Percentiles rank a stretch among this genome's conserved stretches.
These are phyloP conservation scores for Tetracladium setigerum DNA, from an alignment of 495 filamentous ascomycete species.

Conservation along the genomic window DNA sequence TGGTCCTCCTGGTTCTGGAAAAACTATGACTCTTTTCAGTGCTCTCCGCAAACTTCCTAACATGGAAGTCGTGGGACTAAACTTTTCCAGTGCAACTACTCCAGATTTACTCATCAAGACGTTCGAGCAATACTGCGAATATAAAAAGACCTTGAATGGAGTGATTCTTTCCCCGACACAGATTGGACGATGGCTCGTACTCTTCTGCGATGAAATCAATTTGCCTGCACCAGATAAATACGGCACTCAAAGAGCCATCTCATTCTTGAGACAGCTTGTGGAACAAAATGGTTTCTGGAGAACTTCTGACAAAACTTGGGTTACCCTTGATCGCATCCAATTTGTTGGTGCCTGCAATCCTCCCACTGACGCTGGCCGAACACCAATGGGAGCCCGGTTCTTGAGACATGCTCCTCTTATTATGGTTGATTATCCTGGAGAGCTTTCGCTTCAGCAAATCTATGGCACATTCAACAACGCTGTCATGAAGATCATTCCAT, in stretches of 20 bases:
- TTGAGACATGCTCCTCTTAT: constrained; percentile 90
- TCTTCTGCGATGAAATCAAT: constrained; percentile 99
- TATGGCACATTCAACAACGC: constrained; percentile 98
- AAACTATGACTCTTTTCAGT: constrained; percentile 99
- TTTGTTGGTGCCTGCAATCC: constrained; percentile 99
- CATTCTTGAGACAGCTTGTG: constrained; percentile 91
- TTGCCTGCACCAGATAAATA: constrained; percentile 97
- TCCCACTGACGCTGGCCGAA: constrained; percentile 96
- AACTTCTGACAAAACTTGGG: constrained; percentile 95
- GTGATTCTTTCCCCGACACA: constrained; percentile 93
- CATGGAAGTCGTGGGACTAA: constrained; percentile 98
- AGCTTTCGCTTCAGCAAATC: constrained; percentile 88
- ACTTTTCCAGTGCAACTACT: constrained; percentile 97
- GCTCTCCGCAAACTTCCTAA: constrained; percentile 92
- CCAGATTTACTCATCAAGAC: constrained; percentile 97
- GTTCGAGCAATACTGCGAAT: constrained; percentile 99
- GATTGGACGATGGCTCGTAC: constrained; percentile 93
- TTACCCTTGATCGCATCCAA: constrained; percentile 93
- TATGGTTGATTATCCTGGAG: constrained; percentile 98
- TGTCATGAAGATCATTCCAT: constrained; percentile 90
- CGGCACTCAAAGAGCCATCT: constrained; percentile 92
- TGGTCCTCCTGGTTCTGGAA: constrained; percentile 95
- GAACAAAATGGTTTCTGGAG: constrained; percentile 99
- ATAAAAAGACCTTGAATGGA: constrained; percentile 94
- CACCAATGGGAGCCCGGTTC: constrained; percentile 87